Base-by-base conservation (phyloP, 805 yeast species). In the Candida nitratophila region DNA sequence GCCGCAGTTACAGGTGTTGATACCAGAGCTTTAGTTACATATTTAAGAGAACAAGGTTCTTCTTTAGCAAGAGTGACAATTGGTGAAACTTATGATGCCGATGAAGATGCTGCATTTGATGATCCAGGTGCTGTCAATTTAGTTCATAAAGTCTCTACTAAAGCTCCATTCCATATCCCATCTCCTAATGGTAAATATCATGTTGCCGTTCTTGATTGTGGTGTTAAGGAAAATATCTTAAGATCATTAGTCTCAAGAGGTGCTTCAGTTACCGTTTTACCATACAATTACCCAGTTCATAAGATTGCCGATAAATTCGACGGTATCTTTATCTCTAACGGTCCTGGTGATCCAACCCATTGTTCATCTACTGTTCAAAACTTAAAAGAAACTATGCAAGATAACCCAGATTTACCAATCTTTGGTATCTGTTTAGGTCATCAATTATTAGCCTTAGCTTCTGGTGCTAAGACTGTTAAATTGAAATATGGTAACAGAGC, bases 371-470 rank as follows among this genome's bases (percentile, higher is more conserved):
- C 98, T 10, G 86, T 87, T 30, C 73, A 74, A 54, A 81, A 83
- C 68, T 74, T 91, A 64, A 77, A 73, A 59, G 72, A 77, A 57
- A 77, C 91, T 45, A 79, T 91, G 81, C 74, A 74, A 39, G 61
- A 67, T 43, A 66, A 77, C 45, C 74, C 70, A 48, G 74, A 83
- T 30, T 76, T 90, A 47, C 98, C 99, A 46, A 85, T 93, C 54
- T 93, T 93, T 63, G 99, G 99, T 78, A 93, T 93, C 63, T 93
- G 99, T 79, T 74, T 93, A 53, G 99, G 99, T 66, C 99, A 93
- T 70, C 99, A 93, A 74, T 77, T 93, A 60, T 68, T 93, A 63
- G 96, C 98, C 27, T 76, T 95, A 69, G 96, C 99, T 40, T 71
- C 93, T 43, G 99, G 99, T 60, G 98, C 98, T 47, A 74, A 86